phyloP scores from a whole-genome alignment of 2,329 filamentous ascomycete genomes.

The Penicillium glabrum region DNA sequence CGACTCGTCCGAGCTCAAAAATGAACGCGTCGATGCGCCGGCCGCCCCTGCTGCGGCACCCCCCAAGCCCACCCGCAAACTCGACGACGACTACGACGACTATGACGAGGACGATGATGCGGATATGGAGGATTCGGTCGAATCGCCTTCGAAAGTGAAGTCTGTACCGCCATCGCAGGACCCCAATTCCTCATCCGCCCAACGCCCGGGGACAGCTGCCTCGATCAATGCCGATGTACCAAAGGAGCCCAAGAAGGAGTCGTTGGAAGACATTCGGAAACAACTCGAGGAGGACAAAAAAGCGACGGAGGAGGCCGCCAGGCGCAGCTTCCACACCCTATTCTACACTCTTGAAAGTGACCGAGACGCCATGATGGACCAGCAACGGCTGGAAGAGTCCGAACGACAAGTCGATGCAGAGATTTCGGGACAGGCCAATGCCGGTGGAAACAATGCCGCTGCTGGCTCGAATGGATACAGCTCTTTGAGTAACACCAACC shows the following conservation, averaged over 20 bases:
- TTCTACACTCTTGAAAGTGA: slow-evolving; percentile 97
- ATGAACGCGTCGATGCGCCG: slow-evolving; percentile 52
- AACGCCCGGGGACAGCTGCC: slow-evolving; percentile 65
- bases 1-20: slow-evolving; percentile 32
- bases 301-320: slow-evolving; percentile 84
- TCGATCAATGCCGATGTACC: slow-evolving; percentile 62
- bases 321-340: slow-evolving; percentile 85
- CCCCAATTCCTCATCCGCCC: slow-evolving; percentile 63
- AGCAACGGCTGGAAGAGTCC: slow-evolving; percentile 93
- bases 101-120: slow-evolving; percentile 63
- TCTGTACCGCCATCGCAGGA: slow-evolving; percentile 54
- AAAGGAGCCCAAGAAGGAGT: slow-evolving; percentile 59
- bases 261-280: slow-evolving; percentile 85
- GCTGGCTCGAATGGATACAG: slow-evolving; percentile 70
- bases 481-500: slow-evolving; percentile 86
- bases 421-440: slow-evolving; percentile 66
- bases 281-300: slow-evolving; percentile 89
- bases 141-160: slow-evolving; percentile 56
- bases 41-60: slow-evolving; percentile 42
- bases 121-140: slow-evolving; percentile 48
- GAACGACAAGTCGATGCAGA: slow-evolving; percentile 96
- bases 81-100: slow-evolving; percentile 74
- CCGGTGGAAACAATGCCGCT: slow-evolving; percentile 56
- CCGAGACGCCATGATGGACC: slow-evolving; percentile 92
- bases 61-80: slow-evolving; percentile 68